Conservation (phyloP, 1,284 basidiomycete genomes). For the Somion occarium region DNA sequence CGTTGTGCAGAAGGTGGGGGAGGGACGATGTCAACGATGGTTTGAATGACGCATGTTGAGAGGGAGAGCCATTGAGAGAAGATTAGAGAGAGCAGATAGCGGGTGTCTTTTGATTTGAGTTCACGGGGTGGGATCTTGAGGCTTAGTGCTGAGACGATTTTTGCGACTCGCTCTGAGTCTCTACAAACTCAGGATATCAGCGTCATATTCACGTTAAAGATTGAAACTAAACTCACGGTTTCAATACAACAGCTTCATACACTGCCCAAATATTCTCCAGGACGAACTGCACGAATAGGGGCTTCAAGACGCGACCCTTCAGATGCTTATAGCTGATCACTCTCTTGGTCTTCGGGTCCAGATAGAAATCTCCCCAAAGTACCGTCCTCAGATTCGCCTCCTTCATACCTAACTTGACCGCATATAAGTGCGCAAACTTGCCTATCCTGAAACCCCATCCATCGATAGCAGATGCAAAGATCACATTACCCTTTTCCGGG, state of each 20-base stretch:
- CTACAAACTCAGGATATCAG: constrained; percentile 35
- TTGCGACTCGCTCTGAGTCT: constrained; percentile 83
- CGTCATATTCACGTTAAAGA: background rate
- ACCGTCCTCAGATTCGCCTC: constrained; percentile 85
- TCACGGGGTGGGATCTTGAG: constrained; percentile 88
- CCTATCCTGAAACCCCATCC: constrained; percentile 97
- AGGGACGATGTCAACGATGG: constrained; percentile 90
- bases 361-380: constrained; percentile 97
- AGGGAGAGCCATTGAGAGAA: constrained; percentile 97
- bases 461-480: constrained; percentile 95
- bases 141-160: constrained; percentile 83
- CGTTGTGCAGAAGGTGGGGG: constrained; percentile 82
- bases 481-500: constrained; percentile 92
- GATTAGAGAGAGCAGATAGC: constrained; percentile 80
- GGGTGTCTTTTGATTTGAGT: constrained; percentile 87
- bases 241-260: constrained; percentile 83
- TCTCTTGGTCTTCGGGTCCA: constrained; percentile 95
- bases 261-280: constrained; percentile 98
- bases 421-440: constrained; percentile 92
- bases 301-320: constrained; percentile 83
- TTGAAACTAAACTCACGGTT: constrained; percentile 54
- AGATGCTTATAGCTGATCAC: constrained; percentile 92
- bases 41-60: constrained; percentile 89
- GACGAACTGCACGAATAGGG: constrained; percentile 98
- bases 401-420: constrained; percentile 87